Conservation (phyloP, 2,329 filamentous ascomycete genomes). For the Exophiala oligosperma region DNA sequence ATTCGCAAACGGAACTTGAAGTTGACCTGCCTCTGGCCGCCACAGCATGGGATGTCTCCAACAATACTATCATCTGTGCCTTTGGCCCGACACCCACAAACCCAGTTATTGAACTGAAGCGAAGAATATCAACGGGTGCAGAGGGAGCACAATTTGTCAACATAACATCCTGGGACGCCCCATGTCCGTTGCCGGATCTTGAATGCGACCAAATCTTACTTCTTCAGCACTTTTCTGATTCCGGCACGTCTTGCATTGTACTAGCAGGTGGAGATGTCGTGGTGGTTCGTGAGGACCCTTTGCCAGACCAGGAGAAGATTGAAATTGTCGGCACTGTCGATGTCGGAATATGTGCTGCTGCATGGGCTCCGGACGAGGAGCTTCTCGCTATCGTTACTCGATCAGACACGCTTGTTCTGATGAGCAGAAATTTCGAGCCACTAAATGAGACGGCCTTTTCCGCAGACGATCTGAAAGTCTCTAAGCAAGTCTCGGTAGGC, state of each 20-base stretch:
- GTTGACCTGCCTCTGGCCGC: slow-evolving; percentile 67
- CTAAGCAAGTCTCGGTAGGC: slow-evolving; percentile 90
- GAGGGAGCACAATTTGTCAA: slow-evolving; percentile 39
- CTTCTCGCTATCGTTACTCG: slow-evolving; percentile 80
- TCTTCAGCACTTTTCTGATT: slow-evolving; percentile 84
- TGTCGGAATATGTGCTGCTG: slow-evolving; percentile 82
- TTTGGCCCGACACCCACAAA: slow-evolving; percentile 75
- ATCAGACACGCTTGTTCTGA: slow-evolving; percentile 77
- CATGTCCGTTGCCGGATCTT: slow-evolving; percentile 74
- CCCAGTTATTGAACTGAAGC: slow-evolving; percentile 71
- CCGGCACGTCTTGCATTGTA: slow-evolving; percentile 73
- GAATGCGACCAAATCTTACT: slow-evolving; percentile 72
- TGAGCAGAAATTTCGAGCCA: slow-evolving; percentile 88
- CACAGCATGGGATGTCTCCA: slow-evolving; percentile 78
- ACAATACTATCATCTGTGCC: slow-evolving; percentile 69
- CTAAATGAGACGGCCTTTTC: slow-evolving; percentile 73
- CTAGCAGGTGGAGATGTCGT: slow-evolving; percentile 90
- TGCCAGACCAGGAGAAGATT: slow-evolving; percentile 71
- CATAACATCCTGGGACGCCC: slow-evolving; percentile 87
- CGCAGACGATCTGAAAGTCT: slow-evolving; percentile 77
- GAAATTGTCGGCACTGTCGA: slow-evolving; percentile 96
- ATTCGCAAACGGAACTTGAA: slow-evolving; percentile 63
- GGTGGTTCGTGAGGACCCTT: slow-evolving; percentile 71
- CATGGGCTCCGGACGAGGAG: slow-evolving; percentile 95
- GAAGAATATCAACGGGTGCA: slow-evolving; percentile 34